These are phyloP conservation scores for Emergomyces orientalis DNA, from an alignment of 2,329 filamentous ascomycete species.

Conservation along the genomic window DNA sequence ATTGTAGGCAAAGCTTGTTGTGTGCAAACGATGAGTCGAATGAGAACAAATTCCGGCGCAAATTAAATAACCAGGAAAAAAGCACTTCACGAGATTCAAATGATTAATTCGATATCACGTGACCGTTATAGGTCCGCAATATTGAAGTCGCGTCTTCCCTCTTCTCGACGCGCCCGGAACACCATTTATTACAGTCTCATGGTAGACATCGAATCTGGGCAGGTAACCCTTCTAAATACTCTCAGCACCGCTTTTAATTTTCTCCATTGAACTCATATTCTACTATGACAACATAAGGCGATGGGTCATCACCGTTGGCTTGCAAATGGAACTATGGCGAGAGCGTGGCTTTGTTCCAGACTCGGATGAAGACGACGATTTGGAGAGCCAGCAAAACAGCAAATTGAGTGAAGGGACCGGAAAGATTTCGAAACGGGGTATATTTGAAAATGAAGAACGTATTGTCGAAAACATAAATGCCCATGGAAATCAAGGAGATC, in stretches of 20 bases:
- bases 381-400: conserved; percentile 26
- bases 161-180: not conserved
- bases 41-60: not conserved
- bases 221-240: not conserved
- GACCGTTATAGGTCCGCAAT: not conserved
- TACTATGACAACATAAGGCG: conserved; percentile 5
- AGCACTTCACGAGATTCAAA: not conserved
- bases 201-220: not conserved
- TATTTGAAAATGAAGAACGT: conserved; percentile 4
- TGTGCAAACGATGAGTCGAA: not conserved
- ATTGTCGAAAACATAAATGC: not conserved
- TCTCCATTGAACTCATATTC: not conserved
- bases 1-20: conserved; percentile 17
- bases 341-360: conserved; percentile 44
- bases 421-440: not conserved
- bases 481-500: not conserved
- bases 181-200: not conserved
- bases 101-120: not conserved
- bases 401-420: conserved; percentile 1
- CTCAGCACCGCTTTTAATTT: not conserved
- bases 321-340: conserved; percentile 41
- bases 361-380: conserved; percentile 40
- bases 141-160: not conserved
- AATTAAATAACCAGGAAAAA: not conserved
- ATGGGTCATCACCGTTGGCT: conserved; percentile 24